Evolutionary conservation across 305 asterid species (phyloP).

Genomic region (Fraxinus paxiana): DNA sequence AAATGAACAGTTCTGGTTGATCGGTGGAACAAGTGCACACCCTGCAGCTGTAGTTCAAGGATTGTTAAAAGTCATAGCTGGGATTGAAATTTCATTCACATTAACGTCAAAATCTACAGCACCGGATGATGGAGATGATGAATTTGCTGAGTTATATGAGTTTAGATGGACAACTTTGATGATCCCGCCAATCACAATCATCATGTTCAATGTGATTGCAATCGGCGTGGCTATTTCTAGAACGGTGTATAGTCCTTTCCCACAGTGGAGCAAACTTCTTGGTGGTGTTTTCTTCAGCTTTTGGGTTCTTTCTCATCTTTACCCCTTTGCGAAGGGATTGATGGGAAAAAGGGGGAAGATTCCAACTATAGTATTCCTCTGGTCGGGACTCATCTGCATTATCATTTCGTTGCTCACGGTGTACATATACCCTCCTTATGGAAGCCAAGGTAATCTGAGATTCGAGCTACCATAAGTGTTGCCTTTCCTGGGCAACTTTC

Average conservation of each 20-base stretch:
- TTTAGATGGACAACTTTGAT: conserved; percentile 74
- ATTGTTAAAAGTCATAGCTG: conserved; percentile 70
- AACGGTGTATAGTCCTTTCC: conserved; percentile 74
- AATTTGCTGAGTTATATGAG: conserved; percentile 74
- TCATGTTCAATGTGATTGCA: conserved; percentile 65
- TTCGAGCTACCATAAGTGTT: conserved; percentile 43
- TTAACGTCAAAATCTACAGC: conserved; percentile 69
- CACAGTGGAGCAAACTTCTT: conserved; percentile 80
- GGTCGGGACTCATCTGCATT: conserved; percentile 84
- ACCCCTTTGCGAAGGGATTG: conserved; percentile 81
- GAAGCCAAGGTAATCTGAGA: conserved; percentile 32
- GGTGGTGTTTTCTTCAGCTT: conserved; percentile 89
- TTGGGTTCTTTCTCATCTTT: conserved; percentile 90
- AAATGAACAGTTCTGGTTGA: conserved; percentile 90
- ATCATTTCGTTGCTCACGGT: conserved; percentile 69
- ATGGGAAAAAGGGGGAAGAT: conserved; percentile 80
- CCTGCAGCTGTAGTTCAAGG: conserved; percentile 90
- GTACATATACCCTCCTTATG: conserved; percentile 64
- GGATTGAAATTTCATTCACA: conserved; percentile 78
- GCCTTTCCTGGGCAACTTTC: background rate
- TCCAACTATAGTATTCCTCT: conserved; percentile 72
- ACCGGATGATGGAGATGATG: conserved; percentile 69
- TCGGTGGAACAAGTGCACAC: conserved; percentile 91
- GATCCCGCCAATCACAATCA: conserved; percentile 81
- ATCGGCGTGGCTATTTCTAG: conserved; percentile 64